Base-by-base conservation (phyloP, 805 yeast genomes). In the Starmerella potacharoeniae region DNA sequence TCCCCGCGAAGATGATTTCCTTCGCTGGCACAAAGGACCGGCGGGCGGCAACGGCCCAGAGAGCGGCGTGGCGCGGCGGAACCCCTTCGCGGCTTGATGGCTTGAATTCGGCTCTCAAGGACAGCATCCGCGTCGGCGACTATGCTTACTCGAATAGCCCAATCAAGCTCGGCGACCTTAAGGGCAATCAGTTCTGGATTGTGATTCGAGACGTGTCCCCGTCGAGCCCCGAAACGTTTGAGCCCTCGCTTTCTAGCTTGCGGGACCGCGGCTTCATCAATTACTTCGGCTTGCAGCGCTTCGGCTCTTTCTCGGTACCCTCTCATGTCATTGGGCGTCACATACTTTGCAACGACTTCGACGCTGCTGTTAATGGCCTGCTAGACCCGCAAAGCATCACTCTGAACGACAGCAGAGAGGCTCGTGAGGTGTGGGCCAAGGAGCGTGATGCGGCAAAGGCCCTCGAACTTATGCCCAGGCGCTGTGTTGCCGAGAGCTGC, bases 21-120 rank as follows among this genome's bases (percentile, higher is more conserved):
- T 88, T 82, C 68, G 95, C 97, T 0, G 99, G 99, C 28, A 95
- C 98, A 2, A 93, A 93, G 65, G 99, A 93, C 68, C 79, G 97
- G 63, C 80, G 99, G 67, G 99, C 95, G 49, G 90, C 87, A 29
- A 93, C 99, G 5, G 88, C 88, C 51, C 99, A 93, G 70, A 78
- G 81, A 58, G 73, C 88, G 49, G 78, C 81, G 53, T 80, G 79
- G 60, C 80, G 86, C 52, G 78, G 82, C 56, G 68, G 69, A 11
- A 64, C 63, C 42, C 83, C 83, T 14, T 87, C 81, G 39, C 76
- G 98, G 62, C 78, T 91, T 11, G 81, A 81, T 55, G 79, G 84
- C 8, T 75, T 93, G 60, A 91, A 91, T 65, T 80, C 75, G 61
- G 84, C 85, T 0, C 71, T 91, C 52, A 49, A 49, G 37, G 79